A percentile compares a stretch with the other conserved stretches of the same genome.
phyloP scores from a whole-genome alignment of 306 rosid genomes.

The Vachellia pachyceras region DNA sequence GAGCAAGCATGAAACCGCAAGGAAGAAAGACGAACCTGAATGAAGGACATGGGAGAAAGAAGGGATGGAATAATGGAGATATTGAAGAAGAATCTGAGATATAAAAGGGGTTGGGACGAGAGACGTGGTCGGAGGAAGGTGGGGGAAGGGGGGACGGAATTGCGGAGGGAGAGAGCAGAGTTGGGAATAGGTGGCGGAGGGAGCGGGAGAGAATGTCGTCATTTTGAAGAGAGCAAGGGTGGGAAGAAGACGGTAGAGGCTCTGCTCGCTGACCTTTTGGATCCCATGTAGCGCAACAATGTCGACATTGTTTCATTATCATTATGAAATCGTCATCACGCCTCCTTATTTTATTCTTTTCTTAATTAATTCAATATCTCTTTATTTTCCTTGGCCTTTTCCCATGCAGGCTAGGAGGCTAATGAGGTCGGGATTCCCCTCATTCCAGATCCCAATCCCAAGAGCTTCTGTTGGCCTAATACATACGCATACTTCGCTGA shows the following conservation, averaged over 20 bases:
- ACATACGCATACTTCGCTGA: no score
- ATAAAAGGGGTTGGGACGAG: not conserved
- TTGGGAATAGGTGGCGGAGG: not conserved
- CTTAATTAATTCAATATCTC: no score
- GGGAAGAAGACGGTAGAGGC: not conserved
- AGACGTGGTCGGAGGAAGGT: not conserved
- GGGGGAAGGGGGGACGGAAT: no score
- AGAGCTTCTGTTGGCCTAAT: no score
- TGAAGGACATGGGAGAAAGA: conserved; percentile 57
- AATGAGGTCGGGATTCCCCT: no score
- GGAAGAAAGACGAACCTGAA: conserved; percentile 52
- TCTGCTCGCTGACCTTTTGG: conserved; percentile 29
- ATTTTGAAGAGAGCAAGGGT: conserved; percentile 34
- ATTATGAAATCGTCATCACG: not conserved
- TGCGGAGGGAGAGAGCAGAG: not conserved
- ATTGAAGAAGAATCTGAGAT: not conserved
- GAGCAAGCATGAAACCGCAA: not conserved
- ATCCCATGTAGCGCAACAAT: conserved; percentile 46
- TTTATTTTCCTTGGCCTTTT: no score
- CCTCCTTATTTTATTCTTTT: no score
- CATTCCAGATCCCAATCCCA: no score
- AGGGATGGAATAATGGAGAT: not conserved
- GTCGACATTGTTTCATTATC: conserved; percentile 72
- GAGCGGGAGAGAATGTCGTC: conserved; percentile 66
- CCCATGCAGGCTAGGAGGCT: no score